Conservation (phyloP, 768 basidiomycete genomes). For the Phylloporus arenicola region DNA sequence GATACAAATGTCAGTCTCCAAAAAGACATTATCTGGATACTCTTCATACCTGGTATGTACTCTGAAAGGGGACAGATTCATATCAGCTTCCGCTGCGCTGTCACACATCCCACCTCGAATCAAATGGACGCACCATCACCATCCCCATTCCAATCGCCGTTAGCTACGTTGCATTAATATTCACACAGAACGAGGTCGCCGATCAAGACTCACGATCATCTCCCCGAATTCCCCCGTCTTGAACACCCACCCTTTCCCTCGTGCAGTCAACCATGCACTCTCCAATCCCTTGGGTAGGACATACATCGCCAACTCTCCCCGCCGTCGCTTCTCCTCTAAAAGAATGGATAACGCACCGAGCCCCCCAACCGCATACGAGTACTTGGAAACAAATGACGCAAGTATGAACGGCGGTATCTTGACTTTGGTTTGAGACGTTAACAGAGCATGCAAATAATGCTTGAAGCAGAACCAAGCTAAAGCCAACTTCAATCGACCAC, state of each 20-base stretch:
- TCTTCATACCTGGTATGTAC: slow-evolving; percentile 64
- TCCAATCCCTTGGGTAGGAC: slow-evolving; percentile 86
- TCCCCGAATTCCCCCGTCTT: slow-evolving; percentile 67
- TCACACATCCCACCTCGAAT: neutral
- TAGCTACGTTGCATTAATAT: slow-evolving; percentile 32
- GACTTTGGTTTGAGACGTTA: slow-evolving; percentile 35
- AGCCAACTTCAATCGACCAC: neutral
- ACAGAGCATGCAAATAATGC: slow-evolving; percentile 47
- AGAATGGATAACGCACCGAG: slow-evolving; percentile 73
- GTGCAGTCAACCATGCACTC: slow-evolving; percentile 78
- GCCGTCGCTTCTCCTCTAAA: slow-evolving; percentile 82
- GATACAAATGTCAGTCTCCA: slow-evolving; percentile 4
- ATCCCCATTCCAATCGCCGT: slow-evolving; percentile 82
- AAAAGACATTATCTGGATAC: neutral
- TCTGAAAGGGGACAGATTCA: slow-evolving; percentile 35
- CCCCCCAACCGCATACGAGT: slow-evolving; percentile 71
- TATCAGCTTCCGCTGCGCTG: slow-evolving; percentile 5
- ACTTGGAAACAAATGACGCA: slow-evolving; percentile 58
- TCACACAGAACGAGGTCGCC: neutral
- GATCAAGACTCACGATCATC: slow-evolving; percentile 43
- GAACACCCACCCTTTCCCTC: slow-evolving; percentile 72
- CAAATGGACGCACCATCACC: slow-evolving; percentile 63
- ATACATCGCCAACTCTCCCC: slow-evolving; percentile 90
- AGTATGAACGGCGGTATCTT: slow-evolving; percentile 44
- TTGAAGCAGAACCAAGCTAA: slow-evolving; percentile 65